Conservation (phyloP, 345 rosid genomes). For the Aquilaria malaccensis region DNA sequence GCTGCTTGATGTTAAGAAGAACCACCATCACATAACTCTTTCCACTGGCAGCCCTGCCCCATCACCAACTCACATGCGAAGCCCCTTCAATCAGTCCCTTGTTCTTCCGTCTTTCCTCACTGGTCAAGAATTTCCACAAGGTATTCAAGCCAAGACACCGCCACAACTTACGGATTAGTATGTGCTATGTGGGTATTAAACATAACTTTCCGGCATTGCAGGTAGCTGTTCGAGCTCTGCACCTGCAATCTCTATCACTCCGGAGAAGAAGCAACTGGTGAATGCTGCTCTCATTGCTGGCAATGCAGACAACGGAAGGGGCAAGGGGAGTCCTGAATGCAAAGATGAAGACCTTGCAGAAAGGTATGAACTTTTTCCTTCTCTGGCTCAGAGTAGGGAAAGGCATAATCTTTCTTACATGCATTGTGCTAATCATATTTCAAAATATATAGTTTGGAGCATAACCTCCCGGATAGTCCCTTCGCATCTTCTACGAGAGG, state of each 20-base stretch:
- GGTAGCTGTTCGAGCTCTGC: slow-evolving; percentile 33
- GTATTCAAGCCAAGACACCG: slow-evolving; percentile 12
- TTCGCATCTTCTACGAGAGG: slow-evolving; percentile 51
- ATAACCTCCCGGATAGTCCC: slow-evolving; percentile 68
- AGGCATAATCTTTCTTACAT: no score
- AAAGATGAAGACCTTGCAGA: slow-evolving; percentile 30
- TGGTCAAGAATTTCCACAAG: slow-evolving; percentile 21
- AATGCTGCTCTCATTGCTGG: neutral
- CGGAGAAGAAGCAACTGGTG: slow-evolving; percentile 26
- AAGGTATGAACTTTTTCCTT: slow-evolving; percentile 19
- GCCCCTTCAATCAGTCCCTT: slow-evolving; percentile 42
- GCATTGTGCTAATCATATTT: neutral
- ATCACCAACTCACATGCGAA: slow-evolving; percentile 41
- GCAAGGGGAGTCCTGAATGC: slow-evolving; percentile 25
- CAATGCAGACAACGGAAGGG: slow-evolving; percentile 26
- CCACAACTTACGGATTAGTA: no score
- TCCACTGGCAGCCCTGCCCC: slow-evolving; percentile 57
- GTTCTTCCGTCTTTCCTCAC: slow-evolving; percentile 39
- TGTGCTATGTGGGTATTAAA: no score
- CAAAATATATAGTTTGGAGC: slow-evolving; percentile 41
- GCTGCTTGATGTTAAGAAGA: slow-evolving; percentile 66
- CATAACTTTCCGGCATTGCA: slow-evolving; percentile 10
- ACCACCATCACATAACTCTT: slow-evolving; percentile 61
- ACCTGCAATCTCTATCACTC: slow-evolving; percentile 16
- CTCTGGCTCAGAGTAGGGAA: no score